Conservation (phyloP, 2,329 filamentous ascomycete genomes). For the Ustilaginoidea virens region DNA sequence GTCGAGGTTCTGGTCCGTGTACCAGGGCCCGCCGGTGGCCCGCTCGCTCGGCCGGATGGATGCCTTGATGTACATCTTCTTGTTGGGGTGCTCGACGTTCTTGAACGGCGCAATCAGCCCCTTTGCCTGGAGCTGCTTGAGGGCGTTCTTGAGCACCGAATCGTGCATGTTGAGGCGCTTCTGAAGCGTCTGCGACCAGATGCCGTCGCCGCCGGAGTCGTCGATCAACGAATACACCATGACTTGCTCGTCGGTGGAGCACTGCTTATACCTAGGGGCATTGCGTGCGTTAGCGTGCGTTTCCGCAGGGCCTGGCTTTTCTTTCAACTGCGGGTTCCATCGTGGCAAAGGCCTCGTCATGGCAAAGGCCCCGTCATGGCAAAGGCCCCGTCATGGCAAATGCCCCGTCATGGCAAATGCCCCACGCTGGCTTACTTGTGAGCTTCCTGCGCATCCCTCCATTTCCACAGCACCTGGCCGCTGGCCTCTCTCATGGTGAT, state of each 20-base stretch:
- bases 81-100: conserved; percentile 76
- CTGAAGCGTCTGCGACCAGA: conserved; percentile 83
- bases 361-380: not conserved
- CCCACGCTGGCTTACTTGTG: conserved; percentile 48
- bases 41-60: conserved; percentile 75
- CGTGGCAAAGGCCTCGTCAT: not conserved
- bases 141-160: conserved; percentile 60
- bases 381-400: no score
- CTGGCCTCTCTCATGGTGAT: conserved; percentile 26
- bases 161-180: conserved; percentile 70
- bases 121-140: conserved; percentile 73
- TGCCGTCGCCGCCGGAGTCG: conserved; percentile 66
- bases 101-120: conserved; percentile 79
- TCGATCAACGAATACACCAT: conserved; percentile 86
- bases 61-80: conserved; percentile 93
- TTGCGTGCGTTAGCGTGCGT: no score
- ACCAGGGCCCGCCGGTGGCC: conserved; percentile 88
- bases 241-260: conserved; percentile 56
- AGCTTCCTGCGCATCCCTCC: conserved; percentile 43
- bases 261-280: conserved; percentile 42
- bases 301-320: no score
- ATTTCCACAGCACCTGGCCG: conserved; percentile 34
- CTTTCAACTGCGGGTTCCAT: no score
- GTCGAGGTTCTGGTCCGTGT: conserved; percentile 80
- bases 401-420: not conserved